A percentile compares a stretch with the other conserved stretches of the same genome.
Evolutionary conservation across 371 early-diverging fungal species (phyloP).

Genomic region (Synchytrium microbalum): DNA sequence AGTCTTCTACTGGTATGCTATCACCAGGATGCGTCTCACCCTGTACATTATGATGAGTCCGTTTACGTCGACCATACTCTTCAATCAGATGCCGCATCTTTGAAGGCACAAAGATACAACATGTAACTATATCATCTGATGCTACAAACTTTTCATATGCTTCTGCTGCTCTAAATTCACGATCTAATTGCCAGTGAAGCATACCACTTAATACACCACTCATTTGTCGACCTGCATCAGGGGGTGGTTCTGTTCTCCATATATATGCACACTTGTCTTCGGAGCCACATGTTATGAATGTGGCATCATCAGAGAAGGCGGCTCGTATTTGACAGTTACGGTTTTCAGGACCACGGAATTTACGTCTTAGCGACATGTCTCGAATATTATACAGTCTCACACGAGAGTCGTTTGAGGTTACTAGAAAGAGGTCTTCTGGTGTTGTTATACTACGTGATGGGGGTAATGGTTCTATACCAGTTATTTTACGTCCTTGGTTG

Average conservation of each 20-base stretch:
- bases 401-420: conserved; percentile 75
- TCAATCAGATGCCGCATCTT: conserved; percentile 1
- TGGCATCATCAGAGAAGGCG: conserved; percentile 57
- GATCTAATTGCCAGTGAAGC: conserved; percentile 1
- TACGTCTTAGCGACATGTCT: conserved; percentile 61
- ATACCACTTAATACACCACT: background rate
- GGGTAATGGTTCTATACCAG: conserved; percentile 25
- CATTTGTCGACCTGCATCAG: background rate
- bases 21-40: conserved; percentile 23
- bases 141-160: background rate
- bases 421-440: conserved; percentile 42
- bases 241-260: conserved; percentile 52
- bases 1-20: background rate
- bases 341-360: conserved; percentile 71
- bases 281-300: conserved; percentile 70
- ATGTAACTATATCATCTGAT: background rate
- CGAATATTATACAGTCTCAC: conserved; percentile 66
- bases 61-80: background rate
- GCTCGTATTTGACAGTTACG: conserved; percentile 60
- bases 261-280: conserved; percentile 70
- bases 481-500: conserved; percentile 61
- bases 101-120: background rate
- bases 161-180: background rate
- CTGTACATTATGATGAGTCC: conserved; percentile 9
- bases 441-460: background rate